phyloP scores from a whole-genome alignment of 139 green algal genomes.

The Chlorella sp. region DNA sequence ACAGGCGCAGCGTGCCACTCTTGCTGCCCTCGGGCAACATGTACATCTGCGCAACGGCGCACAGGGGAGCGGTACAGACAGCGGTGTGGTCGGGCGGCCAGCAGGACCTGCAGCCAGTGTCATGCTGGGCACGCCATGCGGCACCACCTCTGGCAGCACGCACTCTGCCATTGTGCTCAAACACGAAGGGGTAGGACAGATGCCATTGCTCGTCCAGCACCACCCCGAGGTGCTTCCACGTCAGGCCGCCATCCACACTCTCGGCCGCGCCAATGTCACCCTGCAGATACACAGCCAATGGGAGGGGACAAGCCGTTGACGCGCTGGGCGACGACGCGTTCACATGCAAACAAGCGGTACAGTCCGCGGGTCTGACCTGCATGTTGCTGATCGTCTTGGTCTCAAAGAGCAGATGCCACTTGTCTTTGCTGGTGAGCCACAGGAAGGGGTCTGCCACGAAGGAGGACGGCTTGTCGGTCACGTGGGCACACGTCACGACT shows the following conservation, averaged over 20 bases:
- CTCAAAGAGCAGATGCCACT: constrained; percentile 33
- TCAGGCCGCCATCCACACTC: constrained; percentile 22
- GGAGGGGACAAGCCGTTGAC: not conserved
- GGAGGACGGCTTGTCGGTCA: constrained; percentile 4
- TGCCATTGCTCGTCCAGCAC: constrained; percentile 39
- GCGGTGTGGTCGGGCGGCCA: too few relatives aligned
- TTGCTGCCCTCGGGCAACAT: constrained; percentile 35
- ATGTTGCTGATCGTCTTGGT: constrained; percentile 24
- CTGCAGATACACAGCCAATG: too few relatives aligned
- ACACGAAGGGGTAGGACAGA: constrained; percentile 42
- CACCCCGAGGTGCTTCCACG: constrained; percentile 28
- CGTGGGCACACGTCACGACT: constrained; percentile 19
- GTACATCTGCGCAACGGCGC: constrained; percentile 23
- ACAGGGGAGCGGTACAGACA: too few relatives aligned
- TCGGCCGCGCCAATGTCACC: constrained; percentile 37
- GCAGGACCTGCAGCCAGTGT: too few relatives aligned
- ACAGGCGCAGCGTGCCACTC: constrained; percentile 25
- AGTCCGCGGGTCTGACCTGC: not conserved
- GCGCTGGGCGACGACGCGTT: not conserved
- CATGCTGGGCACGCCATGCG: not conserved
- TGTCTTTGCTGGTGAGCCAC: constrained; percentile 1
- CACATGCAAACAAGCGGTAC: not conserved
- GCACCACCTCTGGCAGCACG: not conserved
- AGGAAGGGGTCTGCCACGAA: constrained; percentile 41
- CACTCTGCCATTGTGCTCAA: constrained; percentile 25